These are phyloP conservation scores for Boletus fagicola DNA, from an alignment of 768 basidiomycete species.

Conservation along the genomic window DNA sequence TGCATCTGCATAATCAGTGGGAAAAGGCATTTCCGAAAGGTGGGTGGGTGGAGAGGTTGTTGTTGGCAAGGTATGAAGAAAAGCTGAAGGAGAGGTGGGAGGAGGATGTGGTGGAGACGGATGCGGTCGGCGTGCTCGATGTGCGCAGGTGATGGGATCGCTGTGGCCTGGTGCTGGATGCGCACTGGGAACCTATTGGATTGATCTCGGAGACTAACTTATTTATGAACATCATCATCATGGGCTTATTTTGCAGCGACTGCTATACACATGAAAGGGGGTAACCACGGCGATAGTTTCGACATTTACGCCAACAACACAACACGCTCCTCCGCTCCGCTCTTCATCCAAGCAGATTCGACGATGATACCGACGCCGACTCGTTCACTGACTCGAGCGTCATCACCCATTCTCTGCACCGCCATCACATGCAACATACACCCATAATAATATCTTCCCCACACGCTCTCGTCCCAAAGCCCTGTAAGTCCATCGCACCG, in stretches of 20 bases:
- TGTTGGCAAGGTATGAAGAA: slow-evolving; percentile 63
- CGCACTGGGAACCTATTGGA: no score
- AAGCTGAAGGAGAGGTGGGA: slow-evolving; percentile 16
- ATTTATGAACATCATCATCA: no score
- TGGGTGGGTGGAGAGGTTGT: slow-evolving; percentile 85
- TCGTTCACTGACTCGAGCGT: slow-evolving; percentile 15
- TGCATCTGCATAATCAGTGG: slow-evolving; percentile 98
- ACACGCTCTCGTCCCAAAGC: slow-evolving; percentile 12
- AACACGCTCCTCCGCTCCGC: slow-evolving; percentile 1
- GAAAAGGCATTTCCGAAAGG: slow-evolving; percentile 75
- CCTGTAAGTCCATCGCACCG: neutral
- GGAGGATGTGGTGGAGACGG: neutral
- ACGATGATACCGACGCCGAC: slow-evolving; percentile 21
- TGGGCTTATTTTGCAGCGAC: neutral
- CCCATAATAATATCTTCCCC: slow-evolving; percentile 17
- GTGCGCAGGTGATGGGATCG: neutral
- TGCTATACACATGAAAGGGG: neutral
- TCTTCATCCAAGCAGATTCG: slow-evolving; percentile 20
- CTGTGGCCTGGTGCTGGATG: neutral
- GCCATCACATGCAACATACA: slow-evolving; percentile 22
- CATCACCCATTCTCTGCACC: slow-evolving; percentile 1
- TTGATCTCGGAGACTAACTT: no score
- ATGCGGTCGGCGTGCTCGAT: neutral
- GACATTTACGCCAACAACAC: slow-evolving; percentile 12
- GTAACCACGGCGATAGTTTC: neutral